Evolutionary conservation across 148 eudicot genomes (phyloP).

Genomic region (Spergularia bocconei): DNA sequence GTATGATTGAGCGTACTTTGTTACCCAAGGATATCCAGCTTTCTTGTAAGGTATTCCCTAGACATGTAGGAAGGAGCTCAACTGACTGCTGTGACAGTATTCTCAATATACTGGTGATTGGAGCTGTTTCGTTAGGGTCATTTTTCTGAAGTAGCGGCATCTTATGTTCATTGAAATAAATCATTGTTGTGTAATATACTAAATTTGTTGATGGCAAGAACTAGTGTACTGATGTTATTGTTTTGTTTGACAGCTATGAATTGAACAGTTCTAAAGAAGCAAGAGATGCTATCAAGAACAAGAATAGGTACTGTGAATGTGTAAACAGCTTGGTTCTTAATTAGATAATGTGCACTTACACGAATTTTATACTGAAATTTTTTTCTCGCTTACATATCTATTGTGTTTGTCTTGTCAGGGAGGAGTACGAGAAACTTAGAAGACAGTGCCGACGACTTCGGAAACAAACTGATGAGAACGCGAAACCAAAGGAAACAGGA

Average conservation of each 20-base stretch:
- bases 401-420: conserved; percentile 42
- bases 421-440: conserved; percentile 83
- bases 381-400: not conserved
- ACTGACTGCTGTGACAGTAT: not conserved
- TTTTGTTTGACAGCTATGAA: conserved; percentile 55
- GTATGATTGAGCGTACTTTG: too few species aligned
- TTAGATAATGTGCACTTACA: not conserved
- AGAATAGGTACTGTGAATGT: conserved; percentile 53
- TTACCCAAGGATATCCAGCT: too few species aligned
- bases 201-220: not conserved
- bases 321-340: not conserved
- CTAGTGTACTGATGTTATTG: conserved; percentile 10
- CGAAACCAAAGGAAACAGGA: conserved; percentile 32
- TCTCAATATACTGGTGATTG: not conserved
- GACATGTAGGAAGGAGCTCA: too few species aligned
- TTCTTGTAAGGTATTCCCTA: too few species aligned
- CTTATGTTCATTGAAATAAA: too few species aligned
- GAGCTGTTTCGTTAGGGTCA: not conserved
- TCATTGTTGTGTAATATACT: not conserved
- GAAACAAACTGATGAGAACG: conserved; percentile 36
- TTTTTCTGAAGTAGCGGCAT: not conserved
- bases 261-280: conserved; percentile 73
- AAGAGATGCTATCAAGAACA: conserved; percentile 56
- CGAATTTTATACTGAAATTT: not conserved
- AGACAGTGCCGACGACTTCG: conserved; percentile 64